Conservation (phyloP, 2,329 filamentous ascomycete genomes). For the Ascochyta koolunga region DNA sequence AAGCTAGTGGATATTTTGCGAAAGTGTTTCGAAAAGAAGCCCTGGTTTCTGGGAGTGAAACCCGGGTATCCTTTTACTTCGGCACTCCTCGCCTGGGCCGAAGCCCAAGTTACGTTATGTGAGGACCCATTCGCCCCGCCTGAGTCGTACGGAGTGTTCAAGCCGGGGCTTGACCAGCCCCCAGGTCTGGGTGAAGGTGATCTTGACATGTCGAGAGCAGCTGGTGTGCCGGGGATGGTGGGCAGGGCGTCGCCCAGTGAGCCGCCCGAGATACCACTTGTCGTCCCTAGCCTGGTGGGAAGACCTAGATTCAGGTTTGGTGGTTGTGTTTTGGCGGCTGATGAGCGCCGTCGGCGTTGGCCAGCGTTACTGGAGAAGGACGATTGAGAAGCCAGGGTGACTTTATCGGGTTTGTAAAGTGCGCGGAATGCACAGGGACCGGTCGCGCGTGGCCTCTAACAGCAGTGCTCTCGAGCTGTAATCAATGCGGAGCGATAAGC, state of each 20-base stretch:
- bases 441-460: constrained; percentile 20
- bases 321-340: constrained; percentile 45
- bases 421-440: constrained; percentile 29
- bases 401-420: constrained; percentile 30
- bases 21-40: constrained; percentile 86
- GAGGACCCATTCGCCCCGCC: constrained; percentile 66
- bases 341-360: constrained; percentile 50
- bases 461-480: constrained; percentile 10
- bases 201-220: constrained; percentile 70
- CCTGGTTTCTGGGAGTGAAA: constrained; percentile 80
- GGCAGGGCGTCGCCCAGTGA: constrained; percentile 43
- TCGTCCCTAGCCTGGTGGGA: constrained; percentile 38
- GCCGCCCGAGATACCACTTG: constrained; percentile 42
- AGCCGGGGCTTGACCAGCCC: constrained; percentile 85
- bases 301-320: constrained; percentile 37
- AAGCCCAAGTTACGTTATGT: constrained; percentile 76
- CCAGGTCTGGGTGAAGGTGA: constrained; percentile 86
- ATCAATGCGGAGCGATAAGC: constrained; percentile 14
- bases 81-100: constrained; percentile 76
- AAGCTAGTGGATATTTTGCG: constrained; percentile 79
- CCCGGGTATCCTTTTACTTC: constrained; percentile 77
- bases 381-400: constrained; percentile 49
- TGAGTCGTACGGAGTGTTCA: constrained; percentile 66
- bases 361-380: constrained; percentile 46
- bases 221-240: constrained; percentile 47